Conservation (phyloP, 2,329 filamentous ascomycete species). For the Dactylellina parvicollis region DNA sequence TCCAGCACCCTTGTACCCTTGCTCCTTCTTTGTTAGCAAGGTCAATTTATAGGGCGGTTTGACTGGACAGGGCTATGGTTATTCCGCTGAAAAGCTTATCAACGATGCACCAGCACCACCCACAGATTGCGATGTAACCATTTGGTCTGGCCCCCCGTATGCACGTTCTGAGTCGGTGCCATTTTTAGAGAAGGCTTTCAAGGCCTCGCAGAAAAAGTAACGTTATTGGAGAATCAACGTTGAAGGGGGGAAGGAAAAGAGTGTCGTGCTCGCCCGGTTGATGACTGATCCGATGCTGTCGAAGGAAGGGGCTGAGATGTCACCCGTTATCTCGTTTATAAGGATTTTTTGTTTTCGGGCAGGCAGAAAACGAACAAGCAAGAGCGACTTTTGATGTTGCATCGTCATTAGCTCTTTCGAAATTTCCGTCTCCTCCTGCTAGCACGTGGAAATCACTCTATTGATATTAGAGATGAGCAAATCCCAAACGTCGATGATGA, state of each 20-base stretch:
- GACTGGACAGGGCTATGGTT: conserved; percentile 17
- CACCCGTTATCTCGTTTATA: conserved; percentile 42
- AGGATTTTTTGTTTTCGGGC: conserved; percentile 13
- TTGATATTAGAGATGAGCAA: not conserved
- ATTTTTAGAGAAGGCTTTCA: conserved; percentile 53
- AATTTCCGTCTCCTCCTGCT: conserved; percentile 42
- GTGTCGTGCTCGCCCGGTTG: conserved; percentile 36
- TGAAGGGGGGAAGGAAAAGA: conserved; percentile 23
- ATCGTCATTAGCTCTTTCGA: conserved; percentile 28
- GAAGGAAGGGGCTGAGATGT: conserved; percentile 41
- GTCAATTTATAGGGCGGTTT: not conserved
- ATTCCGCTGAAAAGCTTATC: conserved; percentile 46
- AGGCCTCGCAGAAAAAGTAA: conserved; percentile 42
- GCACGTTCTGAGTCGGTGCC: conserved; percentile 34
- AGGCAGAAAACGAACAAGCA: conserved; percentile 36
- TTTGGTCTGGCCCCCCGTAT: conserved; percentile 31
- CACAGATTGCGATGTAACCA: conserved; percentile 52
- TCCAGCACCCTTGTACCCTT: conserved; percentile 9
- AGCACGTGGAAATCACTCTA: conserved; percentile 28
- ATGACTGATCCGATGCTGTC: conserved; percentile 37
- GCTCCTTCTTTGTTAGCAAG: conserved; percentile 2
- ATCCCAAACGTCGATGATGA: conserved; percentile 10
- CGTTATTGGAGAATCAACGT: conserved; percentile 12
- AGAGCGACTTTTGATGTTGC: conserved; percentile 40
- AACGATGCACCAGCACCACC: conserved; percentile 34